phyloP scores from a whole-genome alignment of 2,329 filamentous ascomycete species.

The Aspergillus intermedius region DNA sequence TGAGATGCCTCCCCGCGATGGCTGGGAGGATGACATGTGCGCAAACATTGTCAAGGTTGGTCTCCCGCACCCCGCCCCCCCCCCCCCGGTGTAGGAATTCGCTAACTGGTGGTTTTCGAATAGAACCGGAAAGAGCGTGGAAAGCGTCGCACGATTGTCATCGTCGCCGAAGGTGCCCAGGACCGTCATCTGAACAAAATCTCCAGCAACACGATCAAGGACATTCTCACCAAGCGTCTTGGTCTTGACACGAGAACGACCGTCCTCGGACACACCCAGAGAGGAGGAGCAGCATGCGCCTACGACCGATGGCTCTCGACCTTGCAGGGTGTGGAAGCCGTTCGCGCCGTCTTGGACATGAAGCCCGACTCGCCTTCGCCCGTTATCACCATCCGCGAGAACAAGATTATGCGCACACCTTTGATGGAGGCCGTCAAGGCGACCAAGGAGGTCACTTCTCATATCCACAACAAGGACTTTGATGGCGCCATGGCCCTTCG shows the following conservation, averaged over 20 bases:
- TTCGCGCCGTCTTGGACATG: slow-evolving; percentile 82
- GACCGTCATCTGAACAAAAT: slow-evolving; percentile 81
- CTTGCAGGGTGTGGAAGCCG: slow-evolving; percentile 87
- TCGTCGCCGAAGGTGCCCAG: slow-evolving; percentile 90
- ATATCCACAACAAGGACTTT: slow-evolving; percentile 81
- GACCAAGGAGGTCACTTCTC: slow-evolving; percentile 75
- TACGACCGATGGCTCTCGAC: slow-evolving; percentile 93
- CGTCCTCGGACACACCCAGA: slow-evolving; percentile 92
- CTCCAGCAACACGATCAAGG: slow-evolving; percentile 71
- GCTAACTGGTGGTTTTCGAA: background rate
- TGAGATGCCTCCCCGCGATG: slow-evolving; percentile 78
- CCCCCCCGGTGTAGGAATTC: background rate
- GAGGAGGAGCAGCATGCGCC: slow-evolving; percentile 83
- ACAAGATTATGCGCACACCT: slow-evolving; percentile 89
- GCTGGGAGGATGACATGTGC: slow-evolving; percentile 88
- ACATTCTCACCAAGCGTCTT: slow-evolving; percentile 74
- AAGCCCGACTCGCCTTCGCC: slow-evolving; percentile 84
- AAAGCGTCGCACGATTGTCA: slow-evolving; percentile 96
- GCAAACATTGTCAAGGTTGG: slow-evolving; percentile 64
- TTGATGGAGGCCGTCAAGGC: slow-evolving; percentile 81
- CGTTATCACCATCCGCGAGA: slow-evolving; percentile 94
- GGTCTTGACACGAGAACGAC: slow-evolving; percentile 89
- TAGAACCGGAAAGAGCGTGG: slow-evolving; percentile 73
- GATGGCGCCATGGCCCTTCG: slow-evolving; percentile 78
- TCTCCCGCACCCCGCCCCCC: background rate